phyloP scores from a whole-genome alignment of 495 filamentous ascomycete species.

The Lasiosphaeris hirsuta region DNA sequence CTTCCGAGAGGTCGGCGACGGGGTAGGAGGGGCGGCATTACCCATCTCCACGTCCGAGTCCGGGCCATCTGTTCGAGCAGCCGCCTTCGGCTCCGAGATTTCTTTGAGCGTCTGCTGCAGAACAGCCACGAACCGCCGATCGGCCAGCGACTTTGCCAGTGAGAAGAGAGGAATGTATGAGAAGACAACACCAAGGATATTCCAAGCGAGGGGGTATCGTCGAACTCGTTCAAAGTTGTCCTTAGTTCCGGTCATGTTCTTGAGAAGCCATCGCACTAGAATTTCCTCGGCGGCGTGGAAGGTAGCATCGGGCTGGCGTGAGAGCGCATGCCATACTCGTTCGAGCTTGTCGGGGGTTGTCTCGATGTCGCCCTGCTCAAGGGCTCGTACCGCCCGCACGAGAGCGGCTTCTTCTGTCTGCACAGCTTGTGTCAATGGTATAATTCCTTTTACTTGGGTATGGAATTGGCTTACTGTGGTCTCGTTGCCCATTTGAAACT shows the following conservation, averaged over 20 bases:
- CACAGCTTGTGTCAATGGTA: not conserved
- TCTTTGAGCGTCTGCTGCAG: constrained; percentile 43
- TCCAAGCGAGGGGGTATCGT: constrained; percentile 44
- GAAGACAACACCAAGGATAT: constrained; percentile 40
- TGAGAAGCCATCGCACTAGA: constrained; percentile 47
- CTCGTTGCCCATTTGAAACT: constrained; percentile 7
- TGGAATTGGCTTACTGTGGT: constrained; percentile 1
- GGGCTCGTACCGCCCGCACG: constrained; percentile 25
- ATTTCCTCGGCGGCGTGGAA: constrained; percentile 47
- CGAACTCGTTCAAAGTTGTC: constrained; percentile 42
- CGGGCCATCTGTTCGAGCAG: not conserved
- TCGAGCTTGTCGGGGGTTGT: constrained; percentile 39
- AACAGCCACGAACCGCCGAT: constrained; percentile 39
- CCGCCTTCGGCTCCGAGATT: constrained; percentile 27
- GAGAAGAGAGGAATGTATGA: constrained; percentile 40
- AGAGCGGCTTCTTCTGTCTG: constrained; percentile 27
- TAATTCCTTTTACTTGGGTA: not conserved
- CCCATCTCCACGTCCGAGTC: constrained; percentile 30
- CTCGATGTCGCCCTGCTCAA: constrained; percentile 39
- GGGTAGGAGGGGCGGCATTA: constrained; percentile 14
- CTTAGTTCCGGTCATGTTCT: constrained; percentile 43
- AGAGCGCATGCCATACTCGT: constrained; percentile 34
- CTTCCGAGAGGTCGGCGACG: constrained; percentile 28
- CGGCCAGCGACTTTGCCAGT: constrained; percentile 44
- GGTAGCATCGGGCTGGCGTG: constrained; percentile 26